phyloP scores from a whole-genome alignment of 164 flowering plant genomes.

The Akebia trifoliata region DNA sequence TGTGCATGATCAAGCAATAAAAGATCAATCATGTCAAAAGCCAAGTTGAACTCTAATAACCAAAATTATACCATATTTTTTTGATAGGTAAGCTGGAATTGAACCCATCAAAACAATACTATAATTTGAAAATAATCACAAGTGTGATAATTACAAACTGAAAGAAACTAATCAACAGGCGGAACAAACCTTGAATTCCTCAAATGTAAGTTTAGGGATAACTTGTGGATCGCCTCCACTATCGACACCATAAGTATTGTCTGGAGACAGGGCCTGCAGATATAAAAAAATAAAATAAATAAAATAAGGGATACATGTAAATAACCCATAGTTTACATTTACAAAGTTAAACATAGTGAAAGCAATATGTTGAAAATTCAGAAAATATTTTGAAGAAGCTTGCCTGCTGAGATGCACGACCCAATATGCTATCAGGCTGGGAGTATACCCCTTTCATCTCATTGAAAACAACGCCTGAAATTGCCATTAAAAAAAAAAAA shows the following conservation, averaged over 20 bases:
- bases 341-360: not conserved
- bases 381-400: conserved; percentile 19
- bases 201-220: conserved; percentile 87
- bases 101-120: no score
- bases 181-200: conserved; percentile 84
- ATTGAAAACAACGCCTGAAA: conserved; percentile 94
- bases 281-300: not conserved
- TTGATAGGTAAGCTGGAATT: no score
- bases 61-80: no score
- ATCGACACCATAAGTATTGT: conserved; percentile 96
- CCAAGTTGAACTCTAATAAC: no score
- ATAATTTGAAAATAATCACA: no score
- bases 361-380: not conserved
- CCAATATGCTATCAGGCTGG: conserved; percentile 92
- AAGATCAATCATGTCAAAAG: no score
- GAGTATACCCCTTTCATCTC: conserved; percentile 99
- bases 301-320: conserved; percentile 1
- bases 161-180: not conserved
- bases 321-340: no score
- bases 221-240: conserved; percentile 98
- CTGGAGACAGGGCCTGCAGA: conserved; percentile 88
- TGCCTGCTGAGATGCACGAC: conserved; percentile 82
- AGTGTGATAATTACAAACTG: not conserved
- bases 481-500: not conserved
- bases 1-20: no score